Evolutionary conservation across 2,329 filamentous ascomycete genomes (phyloP), one percentile per base, ranked within the genome.

Genomic region (Gremmenia infestans): DNA sequence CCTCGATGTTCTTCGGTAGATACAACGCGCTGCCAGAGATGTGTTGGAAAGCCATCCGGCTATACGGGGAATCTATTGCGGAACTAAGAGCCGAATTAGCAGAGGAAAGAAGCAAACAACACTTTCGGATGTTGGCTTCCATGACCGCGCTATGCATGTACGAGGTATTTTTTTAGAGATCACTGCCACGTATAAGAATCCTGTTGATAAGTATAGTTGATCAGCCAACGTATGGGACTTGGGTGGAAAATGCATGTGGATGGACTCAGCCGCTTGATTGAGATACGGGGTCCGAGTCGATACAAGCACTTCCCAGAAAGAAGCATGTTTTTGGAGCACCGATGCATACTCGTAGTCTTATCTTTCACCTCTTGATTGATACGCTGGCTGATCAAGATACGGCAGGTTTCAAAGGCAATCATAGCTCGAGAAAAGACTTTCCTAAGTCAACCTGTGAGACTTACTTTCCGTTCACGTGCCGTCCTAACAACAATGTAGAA

Each of bases 401-500:
- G 22, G 6, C 23, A 59, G 57, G 50, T 59, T 28, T 54, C 51
- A n/a, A 43, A 50, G 28, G 51, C 57, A 19, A 48, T 59, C 39
- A 19, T 57, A 15, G 39, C 35, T 39, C 32, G 45, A 19, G 46
- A 46, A 5, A 52, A 39, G 15, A 54, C 57, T 36, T 54, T 57
- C 45, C 54, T 59, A 6, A 40, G 54, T 40, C 28, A 54, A n/a
- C 36, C 15, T n/a, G 40, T 45, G 19, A 45, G 40, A 4, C 9
- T n/a, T 11, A 6, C 40, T 9, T 17, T 6, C 17, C 19, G 11
- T 2, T 11, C 40, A n/a, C 17, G 9, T 11, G 40, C 40, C 4
- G n/a, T 19, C 15, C 40, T 45, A 19, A 45, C 40, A 45, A 19
- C 15, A 45, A 19, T 19, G 19, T 19, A 45, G 23, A 48, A 46